phyloP scores from a whole-genome alignment of 2,329 filamentous ascomycete species.

The Fusarium abutilonis region DNA sequence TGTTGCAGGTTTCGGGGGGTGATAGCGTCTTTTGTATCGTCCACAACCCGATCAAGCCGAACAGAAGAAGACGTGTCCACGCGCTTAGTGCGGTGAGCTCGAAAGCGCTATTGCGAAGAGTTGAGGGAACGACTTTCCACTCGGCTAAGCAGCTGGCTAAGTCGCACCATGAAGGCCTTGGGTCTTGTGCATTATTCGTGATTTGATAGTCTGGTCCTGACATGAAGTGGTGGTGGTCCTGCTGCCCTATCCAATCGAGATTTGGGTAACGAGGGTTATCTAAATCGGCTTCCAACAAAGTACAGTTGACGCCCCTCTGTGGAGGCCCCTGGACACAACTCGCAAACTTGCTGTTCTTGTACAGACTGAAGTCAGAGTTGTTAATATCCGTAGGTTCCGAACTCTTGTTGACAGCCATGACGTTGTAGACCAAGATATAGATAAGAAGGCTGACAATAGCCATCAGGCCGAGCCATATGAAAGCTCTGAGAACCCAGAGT shows the following conservation, averaged over 20 bases:
- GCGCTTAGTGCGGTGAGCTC: background rate
- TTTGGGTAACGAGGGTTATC: background rate
- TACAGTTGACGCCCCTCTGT: background rate
- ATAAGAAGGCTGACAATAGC: background rate
- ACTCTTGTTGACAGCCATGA: background rate
- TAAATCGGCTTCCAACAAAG: background rate
- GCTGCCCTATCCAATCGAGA: background rate
- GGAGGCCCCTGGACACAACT: background rate
- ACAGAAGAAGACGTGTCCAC: background rate
- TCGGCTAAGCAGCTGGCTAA: background rate
- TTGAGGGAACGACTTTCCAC: constrained; percentile 2
- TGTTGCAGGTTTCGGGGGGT: background rate
- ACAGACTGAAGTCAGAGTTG: background rate
- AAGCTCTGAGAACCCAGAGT: background rate
- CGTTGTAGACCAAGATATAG: background rate
- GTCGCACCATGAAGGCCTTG: constrained; percentile 1
- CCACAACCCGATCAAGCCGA: background rate
- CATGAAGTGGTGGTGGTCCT: background rate
- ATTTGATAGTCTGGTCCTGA: constrained; percentile 2
- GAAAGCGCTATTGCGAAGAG: background rate
- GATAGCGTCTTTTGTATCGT: constrained; percentile 1
- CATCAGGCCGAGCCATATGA: background rate
- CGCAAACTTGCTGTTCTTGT: background rate
- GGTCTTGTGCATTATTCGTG: constrained; percentile 1
- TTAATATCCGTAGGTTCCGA: background rate